phyloP scores from a whole-genome alignment of 176 grass and related monocot genomes.

The Microstegium vimineum region DNA sequence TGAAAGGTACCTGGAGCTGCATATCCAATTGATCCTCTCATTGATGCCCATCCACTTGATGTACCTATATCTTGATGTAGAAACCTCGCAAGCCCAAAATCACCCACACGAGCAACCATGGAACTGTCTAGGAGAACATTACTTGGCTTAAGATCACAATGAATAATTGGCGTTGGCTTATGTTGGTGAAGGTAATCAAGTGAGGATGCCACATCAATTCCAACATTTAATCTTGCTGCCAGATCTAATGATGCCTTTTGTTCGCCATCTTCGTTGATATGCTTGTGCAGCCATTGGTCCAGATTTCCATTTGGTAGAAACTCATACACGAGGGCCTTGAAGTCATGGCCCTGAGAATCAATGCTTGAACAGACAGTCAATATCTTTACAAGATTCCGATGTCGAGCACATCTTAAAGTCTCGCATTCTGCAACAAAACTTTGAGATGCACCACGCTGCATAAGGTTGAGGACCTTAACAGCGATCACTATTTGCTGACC shows the following conservation, averaged over 20 bases:
- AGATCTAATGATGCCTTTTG: neutral
- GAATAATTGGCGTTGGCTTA: neutral
- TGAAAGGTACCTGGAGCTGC: slow-evolving; percentile 6
- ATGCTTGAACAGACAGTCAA: too few relatives aligned
- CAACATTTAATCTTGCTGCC: neutral
- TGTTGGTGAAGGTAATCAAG: slow-evolving; percentile 17
- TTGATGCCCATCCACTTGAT: slow-evolving; percentile 17
- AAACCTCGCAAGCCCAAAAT: slow-evolving; percentile 16
- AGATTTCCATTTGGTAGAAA: neutral
- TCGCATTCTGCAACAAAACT: too few relatives aligned
- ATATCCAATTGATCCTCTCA: slow-evolving; percentile 27
- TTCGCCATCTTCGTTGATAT: neutral
- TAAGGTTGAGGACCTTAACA: too few relatives aligned
- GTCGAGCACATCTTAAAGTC: too few relatives aligned
- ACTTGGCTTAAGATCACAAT: slow-evolving; percentile 21
- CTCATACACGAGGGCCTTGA: too few relatives aligned
- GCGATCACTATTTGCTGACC: neutral
- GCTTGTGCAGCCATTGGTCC: neutral
- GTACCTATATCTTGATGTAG: neutral
- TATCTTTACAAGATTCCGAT: too few relatives aligned
- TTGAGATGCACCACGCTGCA: too few relatives aligned
- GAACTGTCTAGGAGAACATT: neutral
- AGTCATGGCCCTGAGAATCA: too few relatives aligned
- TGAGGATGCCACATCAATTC: neutral
- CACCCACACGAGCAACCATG: slow-evolving; percentile 21